Conservation (phyloP, 768 basidiomycete genomes). For the Lentinula detonsa region DNA sequence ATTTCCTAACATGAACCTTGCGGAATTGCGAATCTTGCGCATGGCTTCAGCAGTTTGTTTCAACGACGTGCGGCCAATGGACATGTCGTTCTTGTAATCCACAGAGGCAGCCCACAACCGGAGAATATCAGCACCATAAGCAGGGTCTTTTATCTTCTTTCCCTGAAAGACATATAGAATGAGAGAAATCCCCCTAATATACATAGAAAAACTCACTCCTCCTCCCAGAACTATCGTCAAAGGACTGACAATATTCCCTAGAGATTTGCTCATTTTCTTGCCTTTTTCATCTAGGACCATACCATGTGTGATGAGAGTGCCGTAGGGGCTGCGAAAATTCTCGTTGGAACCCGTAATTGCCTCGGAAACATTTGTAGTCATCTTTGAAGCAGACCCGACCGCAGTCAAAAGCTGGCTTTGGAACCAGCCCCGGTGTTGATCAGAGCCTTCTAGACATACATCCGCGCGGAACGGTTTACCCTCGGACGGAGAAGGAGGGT, state of each 20-base stretch:
- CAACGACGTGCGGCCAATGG: conserved; percentile 75
- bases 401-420: conserved; percentile 90
- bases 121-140: conserved; percentile 81
- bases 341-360: conserved; percentile 1
- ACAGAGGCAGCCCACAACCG: conserved; percentile 90
- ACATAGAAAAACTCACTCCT: conserved; percentile 37
- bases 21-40: conserved; percentile 81
- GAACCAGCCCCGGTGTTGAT: conserved; percentile 99
- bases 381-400: conserved; percentile 40
- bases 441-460: conserved; percentile 90
- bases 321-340: conserved; percentile 52
- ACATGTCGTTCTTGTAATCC: conserved; percentile 85
- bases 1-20: conserved; percentile 83
- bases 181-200: background rate
- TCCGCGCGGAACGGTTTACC: conserved; percentile 55
- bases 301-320: conserved; percentile 86
- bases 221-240: conserved; percentile 76
- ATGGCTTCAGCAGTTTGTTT: conserved; percentile 69
- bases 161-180: conserved; percentile 34
- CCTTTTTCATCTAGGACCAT: conserved; percentile 91
- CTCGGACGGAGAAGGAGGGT: conserved; percentile 18
- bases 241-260: conserved; percentile 89
- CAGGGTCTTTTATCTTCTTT: conserved; percentile 57
- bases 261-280: conserved; percentile 96
- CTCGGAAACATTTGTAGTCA: background rate